Evolutionary conservation across 164 flowering plant genomes (phyloP), one percentile per base, ranked within the genome.

Genomic region (Dillenia turbinata): DNA sequence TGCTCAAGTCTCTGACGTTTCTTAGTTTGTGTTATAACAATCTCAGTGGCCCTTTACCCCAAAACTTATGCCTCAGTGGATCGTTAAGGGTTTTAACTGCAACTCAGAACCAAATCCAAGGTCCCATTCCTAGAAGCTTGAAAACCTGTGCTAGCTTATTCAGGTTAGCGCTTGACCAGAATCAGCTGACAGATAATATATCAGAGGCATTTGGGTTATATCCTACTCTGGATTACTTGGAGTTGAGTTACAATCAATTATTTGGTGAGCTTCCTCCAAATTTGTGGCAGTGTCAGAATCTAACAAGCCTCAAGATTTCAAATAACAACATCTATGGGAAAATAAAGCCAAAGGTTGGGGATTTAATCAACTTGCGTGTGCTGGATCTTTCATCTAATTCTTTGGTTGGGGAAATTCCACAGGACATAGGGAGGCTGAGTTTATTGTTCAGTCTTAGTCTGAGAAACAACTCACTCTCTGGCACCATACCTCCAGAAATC

Each of bases 321-420:
- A 33, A 33, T 33, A 33, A 33, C 40, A 33, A 33, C 40, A 33
- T 33, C 40, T 33, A 6, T 4, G 40, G 40, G 6, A 33, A 33
- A 33, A 5, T 33, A 33, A 6, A 5, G 6, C 40, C 40, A 33
- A 22, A 3, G 24, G 33, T 47, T 62, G 59, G 66, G 15, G 12
- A n/a, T 4, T 12, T 15, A 16, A 1, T n/a, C 14, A 15, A 56
- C 10, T 47, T 62, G 16, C 57, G 44, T 14, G 1, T 11, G 2
- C 49, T 62, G 43, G 44, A 64, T 44, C 47, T 64, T 15, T 44
- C 67, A 3, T 64, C 67, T 56, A 61, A 61, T 61, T 22, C 13
- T 49, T 13, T 61, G 0, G 49, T 16, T 11, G 65, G 65, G n/a
- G 49, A 52, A 57, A 62, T 62, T 16, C 69, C 70, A 11, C 26